phyloP scores from a whole-genome alignment of 495 filamentous ascomycete species.

The Penicillium goetzii region DNA sequence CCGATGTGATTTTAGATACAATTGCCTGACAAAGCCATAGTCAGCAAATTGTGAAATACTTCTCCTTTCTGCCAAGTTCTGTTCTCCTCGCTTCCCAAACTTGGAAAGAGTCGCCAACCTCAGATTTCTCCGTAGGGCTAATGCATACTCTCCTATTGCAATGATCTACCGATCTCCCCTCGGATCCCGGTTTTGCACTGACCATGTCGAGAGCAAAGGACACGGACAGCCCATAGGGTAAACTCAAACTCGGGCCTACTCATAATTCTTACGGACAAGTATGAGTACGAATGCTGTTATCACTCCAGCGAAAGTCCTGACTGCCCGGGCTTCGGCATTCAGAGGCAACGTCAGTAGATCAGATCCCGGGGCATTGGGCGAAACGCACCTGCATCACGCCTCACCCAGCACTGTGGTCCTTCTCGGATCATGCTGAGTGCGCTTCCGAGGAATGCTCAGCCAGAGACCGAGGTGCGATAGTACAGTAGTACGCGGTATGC shows the following conservation, averaged over 20 bases:
- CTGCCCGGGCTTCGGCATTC: conserved; percentile 6
- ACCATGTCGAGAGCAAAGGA: not conserved
- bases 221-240: not conserved
- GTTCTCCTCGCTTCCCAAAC: not conserved
- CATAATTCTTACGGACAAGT: not conserved
- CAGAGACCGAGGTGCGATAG: conserved; percentile 11
- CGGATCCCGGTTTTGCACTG: not conserved
- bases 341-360: conserved; percentile 2
- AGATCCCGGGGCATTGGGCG: not conserved
- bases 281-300: not conserved
- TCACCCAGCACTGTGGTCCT: conserved; percentile 2
- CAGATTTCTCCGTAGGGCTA: not conserved
- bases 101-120: not conserved
- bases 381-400: conserved; percentile 14
- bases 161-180: not conserved
- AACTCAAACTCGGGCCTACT: conserved; percentile 1
- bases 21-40: not conserved
- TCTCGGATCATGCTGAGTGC: conserved; percentile 13
- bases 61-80: not conserved
- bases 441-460: conserved; percentile 21
- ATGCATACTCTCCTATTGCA: not conserved
- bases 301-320: not conserved
- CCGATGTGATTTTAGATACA: not conserved
- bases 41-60: not conserved
- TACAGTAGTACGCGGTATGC: conserved; percentile 15